Evolutionary conservation across 306 rosid species (phyloP).

Genomic region (Sicyos baderoa): DNA sequence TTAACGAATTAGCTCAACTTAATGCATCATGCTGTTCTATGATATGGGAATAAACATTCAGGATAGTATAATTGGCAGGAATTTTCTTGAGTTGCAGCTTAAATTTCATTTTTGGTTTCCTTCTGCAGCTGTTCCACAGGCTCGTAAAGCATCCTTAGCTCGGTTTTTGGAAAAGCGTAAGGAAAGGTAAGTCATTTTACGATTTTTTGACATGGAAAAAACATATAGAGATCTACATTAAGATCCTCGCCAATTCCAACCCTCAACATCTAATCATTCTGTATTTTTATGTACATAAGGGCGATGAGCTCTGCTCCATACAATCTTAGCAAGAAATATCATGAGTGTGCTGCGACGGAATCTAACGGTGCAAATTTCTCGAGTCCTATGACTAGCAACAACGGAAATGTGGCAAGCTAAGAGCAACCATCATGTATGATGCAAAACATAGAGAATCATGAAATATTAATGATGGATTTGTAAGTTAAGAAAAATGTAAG

Average conservation of each 20-base stretch:
- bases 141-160: slow-evolving; percentile 91
- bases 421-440: slow-evolving; percentile 16
- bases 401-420: slow-evolving; percentile 25
- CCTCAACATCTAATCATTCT: not conserved
- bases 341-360: slow-evolving; percentile 37
- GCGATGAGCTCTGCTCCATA: slow-evolving; percentile 72
- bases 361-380: slow-evolving; percentile 41
- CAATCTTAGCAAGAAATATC: slow-evolving; percentile 43
- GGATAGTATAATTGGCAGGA: not conserved
- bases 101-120: not conserved
- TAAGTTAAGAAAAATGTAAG: slow-evolving; percentile 25
- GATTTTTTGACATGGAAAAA: not conserved
- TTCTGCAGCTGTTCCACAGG: slow-evolving; percentile 71
- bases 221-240: not conserved
- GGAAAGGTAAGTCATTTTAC: slow-evolving; percentile 50
- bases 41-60: not conserved
- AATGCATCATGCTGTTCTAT: not conserved
- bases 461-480: slow-evolving; percentile 11
- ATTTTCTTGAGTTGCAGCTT: not conserved
- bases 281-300: slow-evolving; percentile 33
- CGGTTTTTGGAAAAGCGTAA: slow-evolving; percentile 92
- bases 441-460: slow-evolving; percentile 15
- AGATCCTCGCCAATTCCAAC: no score
- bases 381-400: slow-evolving; percentile 16
- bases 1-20: not conserved